These are phyloP conservation scores for Cladosporium sp. DNA, from an alignment of 2,329 filamentous ascomycete genomes.

Conservation along the genomic window DNA sequence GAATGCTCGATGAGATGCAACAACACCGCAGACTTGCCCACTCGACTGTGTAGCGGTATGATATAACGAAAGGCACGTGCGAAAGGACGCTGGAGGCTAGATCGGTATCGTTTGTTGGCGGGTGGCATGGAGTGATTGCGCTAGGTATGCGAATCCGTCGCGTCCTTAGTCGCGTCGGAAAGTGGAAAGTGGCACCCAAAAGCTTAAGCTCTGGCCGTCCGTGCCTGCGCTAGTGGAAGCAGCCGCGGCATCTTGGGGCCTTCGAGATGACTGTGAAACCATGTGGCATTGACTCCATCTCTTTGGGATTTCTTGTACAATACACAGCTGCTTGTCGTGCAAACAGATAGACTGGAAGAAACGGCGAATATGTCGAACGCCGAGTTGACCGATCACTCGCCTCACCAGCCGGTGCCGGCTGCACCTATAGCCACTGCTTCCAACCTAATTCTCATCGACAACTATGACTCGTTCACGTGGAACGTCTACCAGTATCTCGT, in stretches of 20 bases:
- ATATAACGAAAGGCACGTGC: background rate
- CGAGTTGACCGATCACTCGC: constrained; percentile 73
- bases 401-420: constrained; percentile 73
- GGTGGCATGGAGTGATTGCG: background rate
- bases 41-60: background rate
- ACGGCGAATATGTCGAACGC: constrained; percentile 21
- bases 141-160: background rate
- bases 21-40: background rate
- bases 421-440: constrained; percentile 72
- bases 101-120: background rate
- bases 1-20: background rate
- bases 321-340: background rate
- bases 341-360: background rate
- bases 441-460: constrained; percentile 94
- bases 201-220: background rate
- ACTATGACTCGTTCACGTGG: constrained; percentile 99
- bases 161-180: background rate
- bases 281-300: background rate
- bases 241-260: background rate
- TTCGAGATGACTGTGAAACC: constrained; percentile 4
- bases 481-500: constrained; percentile 98
- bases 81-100: background rate
- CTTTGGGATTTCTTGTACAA: background rate
- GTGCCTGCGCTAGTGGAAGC: background rate
- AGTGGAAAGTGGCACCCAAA: background rate